A percentile compares a stretch with the other conserved stretches of the same genome.
These are phyloP conservation scores for Amanita muscaria DNA, from an alignment of 768 basidiomycete species.

Conservation along the genomic window DNA sequence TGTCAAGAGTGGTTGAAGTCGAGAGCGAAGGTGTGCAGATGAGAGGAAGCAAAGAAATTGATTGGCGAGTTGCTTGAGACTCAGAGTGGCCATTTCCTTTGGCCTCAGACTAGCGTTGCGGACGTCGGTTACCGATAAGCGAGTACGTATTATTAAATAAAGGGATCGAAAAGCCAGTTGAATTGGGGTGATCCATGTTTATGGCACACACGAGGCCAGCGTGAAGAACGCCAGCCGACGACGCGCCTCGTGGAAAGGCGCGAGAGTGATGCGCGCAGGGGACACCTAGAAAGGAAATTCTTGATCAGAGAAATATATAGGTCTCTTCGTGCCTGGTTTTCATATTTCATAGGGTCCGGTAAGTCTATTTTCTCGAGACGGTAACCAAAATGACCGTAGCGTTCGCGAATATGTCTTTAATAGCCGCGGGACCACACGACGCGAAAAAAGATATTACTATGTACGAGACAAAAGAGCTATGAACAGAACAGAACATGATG, in stretches of 20 bases:
- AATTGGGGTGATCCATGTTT: conserved; percentile 21
- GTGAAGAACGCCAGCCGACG: neutral
- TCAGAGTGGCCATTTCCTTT: no score
- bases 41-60: no score
- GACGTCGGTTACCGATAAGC: no score
- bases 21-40: conserved; percentile 5
- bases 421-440: neutral
- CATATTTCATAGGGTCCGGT: no score
- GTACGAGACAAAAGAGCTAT: no score
- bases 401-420: neutral
- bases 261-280: conserved; percentile 3
- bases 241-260: conserved; percentile 1
- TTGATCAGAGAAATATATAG: no score
- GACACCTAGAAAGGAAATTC: neutral
- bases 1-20: neutral
- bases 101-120: neutral
- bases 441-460: no score
- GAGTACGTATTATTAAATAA: no score
- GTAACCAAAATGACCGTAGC: no score
- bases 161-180: conserved; percentile 1
- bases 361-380: neutral
- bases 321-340: no score
- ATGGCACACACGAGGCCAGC: conserved; percentile 3
- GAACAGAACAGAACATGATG: no score
- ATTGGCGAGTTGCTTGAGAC: no score